These are phyloP conservation scores for Eimeria falciformis DNA, from an alignment of 169 alveolate genomes.

Conservation along the genomic window DNA sequence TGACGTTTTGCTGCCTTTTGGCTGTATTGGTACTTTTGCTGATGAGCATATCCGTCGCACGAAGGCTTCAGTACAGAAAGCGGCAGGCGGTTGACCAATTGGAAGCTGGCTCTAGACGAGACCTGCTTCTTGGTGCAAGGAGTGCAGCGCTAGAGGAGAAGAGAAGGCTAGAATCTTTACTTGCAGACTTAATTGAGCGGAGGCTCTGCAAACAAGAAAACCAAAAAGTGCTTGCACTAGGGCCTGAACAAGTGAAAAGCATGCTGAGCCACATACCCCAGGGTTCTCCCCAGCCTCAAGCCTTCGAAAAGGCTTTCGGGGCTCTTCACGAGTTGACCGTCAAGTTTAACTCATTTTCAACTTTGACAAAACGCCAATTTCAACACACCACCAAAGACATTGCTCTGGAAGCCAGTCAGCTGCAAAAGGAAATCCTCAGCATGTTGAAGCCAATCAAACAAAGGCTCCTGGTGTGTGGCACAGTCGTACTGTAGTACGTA, in stretches of 20 bases:
- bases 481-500: background rate
- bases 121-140: constrained; percentile 51
- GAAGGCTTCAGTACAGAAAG: constrained; percentile 50
- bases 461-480: constrained; percentile 29
- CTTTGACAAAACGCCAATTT: constrained; percentile 17
- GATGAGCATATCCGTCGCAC: constrained; percentile 53
- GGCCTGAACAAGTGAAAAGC: constrained; percentile 41
- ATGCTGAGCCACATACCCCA: constrained; percentile 36
- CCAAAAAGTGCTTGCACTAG: constrained; percentile 45
- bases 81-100: constrained; percentile 48
- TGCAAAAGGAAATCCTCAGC: constrained; percentile 37
- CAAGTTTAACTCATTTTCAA: constrained; percentile 49
- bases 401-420: constrained; percentile 52
- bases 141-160: background rate
- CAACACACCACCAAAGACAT: constrained; percentile 20
- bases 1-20: constrained; percentile 54
- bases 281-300: constrained; percentile 65
- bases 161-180: constrained; percentile 59
- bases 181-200: constrained; percentile 62
- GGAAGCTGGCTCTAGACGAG: constrained; percentile 31
- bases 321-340: constrained; percentile 38
- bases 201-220: constrained; percentile 50
- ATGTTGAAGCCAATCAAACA: constrained; percentile 38
- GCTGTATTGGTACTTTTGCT: constrained; percentile 32
- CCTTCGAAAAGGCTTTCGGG: constrained; percentile 65